Conservation (phyloP, 2,329 filamentous ascomycete genomes). For the Gaeumannomyces tritici region DNA sequence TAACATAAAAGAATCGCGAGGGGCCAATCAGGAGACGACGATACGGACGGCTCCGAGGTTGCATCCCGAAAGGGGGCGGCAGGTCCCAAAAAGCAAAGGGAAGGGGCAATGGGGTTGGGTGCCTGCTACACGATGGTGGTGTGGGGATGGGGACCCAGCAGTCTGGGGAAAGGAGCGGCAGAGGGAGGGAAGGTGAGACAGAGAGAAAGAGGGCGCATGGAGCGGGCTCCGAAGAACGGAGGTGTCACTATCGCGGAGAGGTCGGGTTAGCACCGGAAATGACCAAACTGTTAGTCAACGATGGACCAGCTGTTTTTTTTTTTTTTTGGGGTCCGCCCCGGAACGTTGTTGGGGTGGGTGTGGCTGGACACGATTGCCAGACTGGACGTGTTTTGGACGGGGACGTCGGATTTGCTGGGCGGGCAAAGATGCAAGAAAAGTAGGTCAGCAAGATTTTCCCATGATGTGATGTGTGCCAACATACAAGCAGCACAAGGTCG, state of each 20-base stretch:
- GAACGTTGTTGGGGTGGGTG: neutral
- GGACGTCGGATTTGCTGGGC: too few relatives aligned
- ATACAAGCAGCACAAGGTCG: neutral
- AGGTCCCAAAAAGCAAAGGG: neutral
- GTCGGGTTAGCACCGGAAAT: neutral
- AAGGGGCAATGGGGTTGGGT: neutral
- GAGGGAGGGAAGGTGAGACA: too few relatives aligned
- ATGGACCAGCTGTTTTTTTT: neutral
- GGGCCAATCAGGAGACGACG: neutral
- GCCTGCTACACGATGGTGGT: neutral
- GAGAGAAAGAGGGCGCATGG: neutral
- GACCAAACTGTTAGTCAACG: neutral
- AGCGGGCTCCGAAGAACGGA: neutral
- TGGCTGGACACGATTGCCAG: neutral
- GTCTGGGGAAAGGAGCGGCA: neutral
- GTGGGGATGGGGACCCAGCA: neutral
- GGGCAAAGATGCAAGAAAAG: too few relatives aligned
- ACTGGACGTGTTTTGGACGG: neutral
- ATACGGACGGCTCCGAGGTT: neutral
- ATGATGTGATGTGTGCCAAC: too few relatives aligned
- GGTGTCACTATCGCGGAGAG: neutral
- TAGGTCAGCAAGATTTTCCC: too few relatives aligned
- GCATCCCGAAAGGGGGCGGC: neutral
- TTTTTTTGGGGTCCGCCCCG: neutral
- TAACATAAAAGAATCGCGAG: neutral